phyloP scores from a whole-genome alignment of 164 flowering plant species.

The Magnolia officinalis region DNA sequence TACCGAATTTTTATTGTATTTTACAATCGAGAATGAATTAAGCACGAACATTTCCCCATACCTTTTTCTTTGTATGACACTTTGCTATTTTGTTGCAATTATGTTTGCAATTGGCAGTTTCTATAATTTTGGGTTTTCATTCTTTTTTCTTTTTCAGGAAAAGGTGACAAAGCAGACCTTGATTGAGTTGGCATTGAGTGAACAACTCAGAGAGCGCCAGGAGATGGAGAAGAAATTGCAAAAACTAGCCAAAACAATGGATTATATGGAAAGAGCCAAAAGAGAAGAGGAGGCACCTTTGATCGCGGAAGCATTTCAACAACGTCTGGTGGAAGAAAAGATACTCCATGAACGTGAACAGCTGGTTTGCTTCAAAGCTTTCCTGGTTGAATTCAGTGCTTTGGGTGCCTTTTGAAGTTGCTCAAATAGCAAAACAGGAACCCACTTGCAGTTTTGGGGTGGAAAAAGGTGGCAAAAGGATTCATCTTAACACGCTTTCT shows the following conservation, averaged over 20 bases:
- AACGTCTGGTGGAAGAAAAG: conserved; percentile 65
- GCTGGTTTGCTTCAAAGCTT: conserved; percentile 50
- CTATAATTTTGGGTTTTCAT: not conserved
- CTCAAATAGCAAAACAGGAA: no score
- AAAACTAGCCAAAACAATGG: conserved; percentile 84
- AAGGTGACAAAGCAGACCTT: conserved; percentile 66
- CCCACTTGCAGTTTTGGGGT: no score
- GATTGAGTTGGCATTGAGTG: conserved; percentile 69
- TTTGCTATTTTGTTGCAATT: no score
- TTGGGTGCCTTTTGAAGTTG: not conserved
- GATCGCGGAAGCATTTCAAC: conserved; percentile 77
- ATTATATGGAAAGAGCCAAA: conserved; percentile 87
- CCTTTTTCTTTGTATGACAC: no score
- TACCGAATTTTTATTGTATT: no score
- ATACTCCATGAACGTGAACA: conserved; percentile 76
- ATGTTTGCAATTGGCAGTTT: not conserved
- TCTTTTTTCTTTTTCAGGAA: conserved; percentile 41
- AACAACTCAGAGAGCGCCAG: conserved; percentile 76
- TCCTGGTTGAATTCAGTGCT: not conserved
- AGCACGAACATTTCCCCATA: not conserved
- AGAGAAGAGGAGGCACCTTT: conserved; percentile 89
- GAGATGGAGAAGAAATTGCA: conserved; percentile 92
- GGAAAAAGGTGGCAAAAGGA: no score
- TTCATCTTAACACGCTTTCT: no score
- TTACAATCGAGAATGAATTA: not conserved